Conservation (phyloP, 352 stramenopile species). For the Globisporangium orthogonon region DNA sequence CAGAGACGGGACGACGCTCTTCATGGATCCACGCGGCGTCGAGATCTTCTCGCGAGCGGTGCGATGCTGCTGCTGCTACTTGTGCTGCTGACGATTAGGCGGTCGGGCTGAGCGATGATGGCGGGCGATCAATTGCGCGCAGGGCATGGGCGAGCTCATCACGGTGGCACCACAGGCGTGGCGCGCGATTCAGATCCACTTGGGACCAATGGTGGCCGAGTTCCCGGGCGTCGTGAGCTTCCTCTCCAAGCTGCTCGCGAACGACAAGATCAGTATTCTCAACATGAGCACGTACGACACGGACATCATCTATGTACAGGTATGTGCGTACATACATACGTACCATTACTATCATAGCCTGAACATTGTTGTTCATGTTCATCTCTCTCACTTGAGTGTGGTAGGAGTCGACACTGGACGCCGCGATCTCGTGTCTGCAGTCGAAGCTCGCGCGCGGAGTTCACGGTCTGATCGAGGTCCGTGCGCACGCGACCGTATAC, state of each 20-base stretch:
- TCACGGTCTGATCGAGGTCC: conserved; percentile 75
- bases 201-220: conserved; percentile 81
- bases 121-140: neutral
- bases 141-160: conserved; percentile 65
- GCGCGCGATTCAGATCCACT: conserved; percentile 79
- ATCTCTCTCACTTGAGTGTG: neutral
- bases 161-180: conserved; percentile 68
- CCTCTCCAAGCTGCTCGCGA: conserved; percentile 72
- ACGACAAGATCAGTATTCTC: conserved; percentile 85
- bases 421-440: conserved; percentile 69
- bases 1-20: conserved; percentile 67
- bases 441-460: conserved; percentile 72
- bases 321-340: neutral
- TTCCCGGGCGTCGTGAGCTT: conserved; percentile 84
- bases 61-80: conserved; percentile 5
- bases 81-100: neutral
- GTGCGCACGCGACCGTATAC: neutral
- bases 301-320: conserved; percentile 84
- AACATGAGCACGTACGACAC: conserved; percentile 90
- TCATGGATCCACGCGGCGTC: conserved; percentile 79
- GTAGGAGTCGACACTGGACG: conserved; percentile 18
- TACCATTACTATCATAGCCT: neutral
- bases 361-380: neutral
- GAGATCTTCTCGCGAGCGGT: conserved; percentile 77
- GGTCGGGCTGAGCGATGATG: neutral